These are phyloP conservation scores for Hirsutella thompsonii DNA, from an alignment of 2,329 filamentous ascomycete genomes.

Conservation along the genomic window DNA sequence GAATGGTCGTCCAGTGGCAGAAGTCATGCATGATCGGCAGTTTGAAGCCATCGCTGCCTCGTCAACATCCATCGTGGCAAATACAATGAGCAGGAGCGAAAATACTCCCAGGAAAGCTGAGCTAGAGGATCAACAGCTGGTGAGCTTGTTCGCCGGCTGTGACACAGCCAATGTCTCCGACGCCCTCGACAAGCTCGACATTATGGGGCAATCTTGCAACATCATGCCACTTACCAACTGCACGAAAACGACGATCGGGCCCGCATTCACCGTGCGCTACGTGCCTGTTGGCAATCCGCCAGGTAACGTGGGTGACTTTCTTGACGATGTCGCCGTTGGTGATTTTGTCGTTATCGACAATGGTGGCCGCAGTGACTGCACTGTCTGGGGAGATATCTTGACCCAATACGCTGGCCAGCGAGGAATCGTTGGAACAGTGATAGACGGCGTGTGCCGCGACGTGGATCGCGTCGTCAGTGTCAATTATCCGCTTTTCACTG, in stretches of 20 bases:
- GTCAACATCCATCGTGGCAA: too few relatives aligned
- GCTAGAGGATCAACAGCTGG: slow-evolving; percentile 5
- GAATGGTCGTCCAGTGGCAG: neutral
- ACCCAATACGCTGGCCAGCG: slow-evolving; percentile 18
- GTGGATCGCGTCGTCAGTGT: slow-evolving; percentile 15
- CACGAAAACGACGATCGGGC: slow-evolving; percentile 15
- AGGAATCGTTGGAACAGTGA: slow-evolving; percentile 17
- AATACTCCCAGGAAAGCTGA: neutral
- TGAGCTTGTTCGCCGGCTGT: slow-evolving; percentile 5
- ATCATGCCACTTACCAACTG: slow-evolving; percentile 13
- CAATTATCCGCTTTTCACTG: slow-evolving; percentile 16
- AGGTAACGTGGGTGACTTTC: slow-evolving; percentile 17
- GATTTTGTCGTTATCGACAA: slow-evolving; percentile 21
- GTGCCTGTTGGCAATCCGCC: slow-evolving; percentile 9
- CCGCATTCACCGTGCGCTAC: slow-evolving; percentile 19
- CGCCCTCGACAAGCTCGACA: slow-evolving; percentile 3
- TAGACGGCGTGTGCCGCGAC: slow-evolving; percentile 19
- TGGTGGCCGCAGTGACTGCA: slow-evolving; percentile 18
- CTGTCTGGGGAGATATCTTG: slow-evolving; percentile 23
- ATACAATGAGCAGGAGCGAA: too few relatives aligned
- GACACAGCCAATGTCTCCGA: slow-evolving; percentile 7
- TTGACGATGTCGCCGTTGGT: slow-evolving; percentile 16
- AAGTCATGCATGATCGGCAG: neutral
- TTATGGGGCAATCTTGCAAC: slow-evolving; percentile 7
- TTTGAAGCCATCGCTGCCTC: neutral